Conservation (phyloP, 306 rosid genomes). For the Vigna unguiculata region DNA sequence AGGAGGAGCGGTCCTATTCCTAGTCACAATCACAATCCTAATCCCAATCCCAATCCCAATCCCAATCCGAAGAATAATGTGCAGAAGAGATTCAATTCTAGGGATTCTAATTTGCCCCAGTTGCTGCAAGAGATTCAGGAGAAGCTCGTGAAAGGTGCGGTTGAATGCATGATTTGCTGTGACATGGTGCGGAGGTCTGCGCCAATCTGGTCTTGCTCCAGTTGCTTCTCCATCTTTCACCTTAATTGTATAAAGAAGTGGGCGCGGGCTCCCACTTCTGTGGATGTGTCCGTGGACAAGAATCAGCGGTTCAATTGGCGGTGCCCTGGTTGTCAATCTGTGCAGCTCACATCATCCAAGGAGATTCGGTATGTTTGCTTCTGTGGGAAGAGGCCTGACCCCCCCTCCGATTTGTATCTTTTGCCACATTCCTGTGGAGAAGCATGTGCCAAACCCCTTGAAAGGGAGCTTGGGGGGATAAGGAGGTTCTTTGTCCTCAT, state of each 20-base stretch:
- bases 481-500: constrained; percentile 84
- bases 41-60: constrained; percentile 4
- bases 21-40: background rate
- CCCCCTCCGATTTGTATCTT: constrained; percentile 84
- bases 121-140: constrained; percentile 86
- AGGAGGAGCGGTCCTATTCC: constrained; percentile 26
- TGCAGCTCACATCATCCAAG: constrained; percentile 66
- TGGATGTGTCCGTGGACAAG: constrained; percentile 67
- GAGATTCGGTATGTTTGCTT: constrained; percentile 78
- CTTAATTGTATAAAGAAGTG: constrained; percentile 83
- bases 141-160: constrained; percentile 67
- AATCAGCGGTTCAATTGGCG: constrained; percentile 85
- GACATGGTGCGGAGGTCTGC: constrained; percentile 88
- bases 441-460: constrained; percentile 80
- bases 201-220: constrained; percentile 82
- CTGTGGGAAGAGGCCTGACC: constrained; percentile 85
- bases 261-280: constrained; percentile 87
- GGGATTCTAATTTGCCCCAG: constrained; percentile 68
- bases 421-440: constrained; percentile 97
- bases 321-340: constrained; percentile 93
- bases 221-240: constrained; percentile 90
- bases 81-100: constrained; percentile 31
- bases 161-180: constrained; percentile 95
- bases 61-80: constrained; percentile 27
- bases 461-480: constrained; percentile 54